Evolutionary conservation across 108 stramenopile species (phyloP), one percentile per base, ranked within the genome.

Genomic region (Aurantiochytrium sp.): DNA sequence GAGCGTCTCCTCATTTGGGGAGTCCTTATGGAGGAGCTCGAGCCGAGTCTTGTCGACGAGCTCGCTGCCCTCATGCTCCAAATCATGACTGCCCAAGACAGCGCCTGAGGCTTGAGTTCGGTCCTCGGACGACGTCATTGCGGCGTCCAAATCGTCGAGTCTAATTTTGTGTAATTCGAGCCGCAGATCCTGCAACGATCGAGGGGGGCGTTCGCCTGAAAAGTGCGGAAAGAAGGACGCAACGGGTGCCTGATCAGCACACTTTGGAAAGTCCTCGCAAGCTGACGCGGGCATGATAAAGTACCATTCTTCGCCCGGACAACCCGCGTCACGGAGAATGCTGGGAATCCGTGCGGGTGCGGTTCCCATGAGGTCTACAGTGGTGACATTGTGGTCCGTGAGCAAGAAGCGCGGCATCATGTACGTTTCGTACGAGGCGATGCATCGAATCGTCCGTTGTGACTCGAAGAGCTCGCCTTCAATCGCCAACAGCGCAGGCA

Each of bases 361-460:
- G n/a, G 51, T 23, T 12, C 76, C 51, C 49, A 53, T 83, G 49
- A 83, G 51, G 23, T 83, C 76, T 19, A 83, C 23, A 2, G 12
- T 45, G 49, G 76, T 53, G 51, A 47, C 76, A 25, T n/a, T 28
- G 51, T 53, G 45, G 51, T 83, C 28, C 49, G 76, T 53, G 12
- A 83, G 49, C 16, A 83, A 45, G 23, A 83, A 83, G 45, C 76
- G 76, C 45, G 76, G 76, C 49, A 53, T 53, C 76, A 83, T 83
- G 76, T 83, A 83, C 43, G 76, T 83, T 45, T 83, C 76, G 51
- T 83, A 83, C 18, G 51, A 45, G 19, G 76, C 76, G 25, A 83
- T 53, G 51, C 76, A 83, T 14, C 49, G 76, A 12, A 53, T 18
- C 10, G 19, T 25, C 51, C 4, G 18, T 23, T 53, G 35, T n/a